These are phyloP conservation scores for Marchantia polymorpha DNA, from an alignment of 225 moss, liverwort and hornwort species.

Conservation along the genomic window DNA sequence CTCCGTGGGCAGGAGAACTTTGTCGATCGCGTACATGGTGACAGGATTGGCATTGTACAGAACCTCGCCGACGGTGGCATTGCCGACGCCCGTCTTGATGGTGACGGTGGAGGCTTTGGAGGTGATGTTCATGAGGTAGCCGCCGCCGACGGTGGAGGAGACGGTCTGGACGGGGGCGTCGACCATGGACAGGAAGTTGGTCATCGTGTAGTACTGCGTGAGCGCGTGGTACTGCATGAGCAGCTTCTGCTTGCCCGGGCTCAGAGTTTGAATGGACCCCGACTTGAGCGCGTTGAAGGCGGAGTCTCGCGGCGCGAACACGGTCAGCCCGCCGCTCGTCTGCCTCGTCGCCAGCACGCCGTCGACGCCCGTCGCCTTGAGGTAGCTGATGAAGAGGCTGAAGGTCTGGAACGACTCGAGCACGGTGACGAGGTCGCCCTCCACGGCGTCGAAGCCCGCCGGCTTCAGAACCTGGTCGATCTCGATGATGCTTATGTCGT, in stretches of 20 bases:
- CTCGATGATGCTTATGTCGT: slow-evolving; percentile 58
- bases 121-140: slow-evolving; percentile 19
- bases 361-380: slow-evolving; percentile 41
- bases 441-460: slow-evolving; percentile 20
- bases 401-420: slow-evolving; percentile 29
- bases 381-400: slow-evolving; percentile 23
- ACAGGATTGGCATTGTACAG: slow-evolving; percentile 37
- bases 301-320: slow-evolving; percentile 44
- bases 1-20: slow-evolving; percentile 36
- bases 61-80: slow-evolving; percentile 24
- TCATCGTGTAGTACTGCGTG: slow-evolving; percentile 30
- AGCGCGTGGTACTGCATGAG: slow-evolving; percentile 46
- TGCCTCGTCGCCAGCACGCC: slow-evolving; percentile 14
- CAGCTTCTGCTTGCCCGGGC: slow-evolving; percentile 11
- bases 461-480: slow-evolving; percentile 22
- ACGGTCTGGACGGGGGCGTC: slow-evolving; percentile 28
- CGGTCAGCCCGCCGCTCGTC: slow-evolving; percentile 33
- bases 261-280: slow-evolving; percentile 16
- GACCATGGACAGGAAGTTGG: slow-evolving; percentile 25
- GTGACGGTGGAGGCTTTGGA: slow-evolving; percentile 6
- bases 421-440: slow-evolving; percentile 34
- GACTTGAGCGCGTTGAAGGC: slow-evolving; percentile 31
- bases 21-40: slow-evolving; percentile 24
- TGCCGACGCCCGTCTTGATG: slow-evolving; percentile 23
- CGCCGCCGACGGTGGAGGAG: slow-evolving; percentile 8